These are phyloP conservation scores for Teratosphaeria epicoccoides DNA, from an alignment of 2,329 filamentous ascomycete species.

Conservation along the genomic window DNA sequence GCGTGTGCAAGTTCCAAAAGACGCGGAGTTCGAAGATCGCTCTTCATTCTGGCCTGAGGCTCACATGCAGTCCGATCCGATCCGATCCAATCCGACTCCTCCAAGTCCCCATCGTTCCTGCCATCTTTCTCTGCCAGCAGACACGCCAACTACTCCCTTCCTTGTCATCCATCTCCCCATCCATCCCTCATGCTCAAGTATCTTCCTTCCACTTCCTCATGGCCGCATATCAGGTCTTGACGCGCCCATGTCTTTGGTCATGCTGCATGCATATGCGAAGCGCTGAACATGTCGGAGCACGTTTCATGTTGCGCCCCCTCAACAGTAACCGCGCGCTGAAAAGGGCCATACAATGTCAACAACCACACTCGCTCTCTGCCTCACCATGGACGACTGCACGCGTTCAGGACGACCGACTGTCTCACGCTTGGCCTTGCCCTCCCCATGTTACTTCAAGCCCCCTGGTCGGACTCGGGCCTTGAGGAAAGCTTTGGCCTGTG, in stretches of 20 bases:
- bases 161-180: too few relatives aligned
- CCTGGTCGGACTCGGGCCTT: neutral
- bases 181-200: too few relatives aligned
- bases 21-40: neutral
- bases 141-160: too few relatives aligned
- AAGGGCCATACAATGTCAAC: neutral
- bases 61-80: too few relatives aligned
- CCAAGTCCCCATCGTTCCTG: neutral
- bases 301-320: neutral
- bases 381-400: neutral
- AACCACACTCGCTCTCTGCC: neutral
- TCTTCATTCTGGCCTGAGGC: neutral
- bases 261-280: neutral
- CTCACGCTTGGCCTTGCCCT: neutral
- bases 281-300: neutral
- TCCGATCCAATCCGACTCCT: too few relatives aligned
- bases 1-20: neutral
- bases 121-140: neutral
- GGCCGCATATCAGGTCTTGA: neutral
- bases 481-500: neutral
- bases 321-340: neutral
- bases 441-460: neutral
- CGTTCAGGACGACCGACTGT: neutral
- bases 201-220: neutral
- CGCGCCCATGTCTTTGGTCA: neutral